Base-by-base conservation (phyloP, 352 stramenopile genomes). In the Elongisporangium senticosum region DNA sequence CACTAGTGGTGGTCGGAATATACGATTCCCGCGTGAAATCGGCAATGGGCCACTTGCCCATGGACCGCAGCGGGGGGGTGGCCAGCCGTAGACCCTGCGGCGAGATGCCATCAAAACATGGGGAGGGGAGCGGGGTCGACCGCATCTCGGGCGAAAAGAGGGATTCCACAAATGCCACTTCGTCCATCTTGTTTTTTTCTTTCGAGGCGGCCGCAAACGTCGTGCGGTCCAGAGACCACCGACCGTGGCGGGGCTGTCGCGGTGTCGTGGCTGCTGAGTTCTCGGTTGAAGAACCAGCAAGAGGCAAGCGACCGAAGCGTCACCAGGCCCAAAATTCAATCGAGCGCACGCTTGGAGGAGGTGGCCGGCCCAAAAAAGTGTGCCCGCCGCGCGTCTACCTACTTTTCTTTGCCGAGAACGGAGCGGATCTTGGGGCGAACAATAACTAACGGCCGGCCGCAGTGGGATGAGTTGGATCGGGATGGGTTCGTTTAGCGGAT, bases 101-200 rank as follows among this genome's bases (percentile, higher is more conserved):
- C 13, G 33, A 43, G 11, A 43, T 43, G 33, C 11, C 33, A 43
- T 43, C 33, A 43, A 43, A 43, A 43, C 33, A 43, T 43, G 33
- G 33, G 11, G 33, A 43, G 33, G 33, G 33, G 33, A 43, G 33
- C 33, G 33, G 23, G 60, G 58, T 53, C 10, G 71, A 72, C 20
- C 71, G 70, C 66, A 87, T 77, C 59, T 85, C 71, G 48, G 77
- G 67, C 23, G 70, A 53, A 33, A 85, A 82, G 10, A 87, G 69
- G 63, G 77, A 87, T 68, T 87, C 73, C 37, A 87, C 73, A 75
- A 87, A 87, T 75, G 77, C 74, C 60, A 73, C 64, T 62, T 84
- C 77, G 61, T 87, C 77, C 75, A 87, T 87, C 13, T 23, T 40
- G 24, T 51, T 69, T 26, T 64, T 39, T 57, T 57, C 59, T 67